Evolutionary conservation across 768 basidiomycete genomes (phyloP).

Genomic region (Mycena sanguinolenta): DNA sequence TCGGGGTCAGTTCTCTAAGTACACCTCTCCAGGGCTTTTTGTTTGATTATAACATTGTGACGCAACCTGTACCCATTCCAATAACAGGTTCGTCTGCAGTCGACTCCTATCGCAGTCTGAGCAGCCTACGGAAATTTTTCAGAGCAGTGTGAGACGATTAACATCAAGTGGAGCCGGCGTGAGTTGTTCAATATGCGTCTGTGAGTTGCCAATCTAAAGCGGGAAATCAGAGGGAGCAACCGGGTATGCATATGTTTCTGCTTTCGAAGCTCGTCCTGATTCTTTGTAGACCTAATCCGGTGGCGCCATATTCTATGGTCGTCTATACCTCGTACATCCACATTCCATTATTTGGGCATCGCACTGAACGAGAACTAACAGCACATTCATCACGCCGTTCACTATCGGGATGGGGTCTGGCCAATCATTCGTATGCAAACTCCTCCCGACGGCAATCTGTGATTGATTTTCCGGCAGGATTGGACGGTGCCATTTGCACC

Average conservation of each 20-base stretch:
- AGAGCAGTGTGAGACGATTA: constrained; percentile 56
- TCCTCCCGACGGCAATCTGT: background rate
- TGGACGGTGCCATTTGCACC: constrained; percentile 66
- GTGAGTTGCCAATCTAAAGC: background rate
- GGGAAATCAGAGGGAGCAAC: constrained; percentile 18
- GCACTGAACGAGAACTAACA: constrained; percentile 33
- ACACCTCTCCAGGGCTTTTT: constrained; percentile 48
- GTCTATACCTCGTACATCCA: constrained; percentile 60
- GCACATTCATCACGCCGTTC: constrained; percentile 56
- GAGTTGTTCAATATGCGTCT: constrained; percentile 38
- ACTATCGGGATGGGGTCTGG: background rate
- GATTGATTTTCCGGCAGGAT: constrained; percentile 46
- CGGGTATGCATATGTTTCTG: constrained; percentile 16
- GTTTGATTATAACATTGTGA: constrained; percentile 50
- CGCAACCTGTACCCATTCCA: constrained; percentile 47
- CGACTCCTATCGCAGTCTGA: too few species aligned
- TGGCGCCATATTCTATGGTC: constrained; percentile 64
- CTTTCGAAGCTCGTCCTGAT: background rate
- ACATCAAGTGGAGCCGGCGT: constrained; percentile 51
- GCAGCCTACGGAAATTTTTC: background rate
- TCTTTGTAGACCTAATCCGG: constrained; percentile 3
- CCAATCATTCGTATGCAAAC: constrained; percentile 24
- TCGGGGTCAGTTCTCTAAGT: background rate
- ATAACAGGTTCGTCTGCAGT: constrained; percentile 45
- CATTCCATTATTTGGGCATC: background rate